Conservation (phyloP, 1,284 basidiomycete species). For the Thelephora terrestris region DNA sequence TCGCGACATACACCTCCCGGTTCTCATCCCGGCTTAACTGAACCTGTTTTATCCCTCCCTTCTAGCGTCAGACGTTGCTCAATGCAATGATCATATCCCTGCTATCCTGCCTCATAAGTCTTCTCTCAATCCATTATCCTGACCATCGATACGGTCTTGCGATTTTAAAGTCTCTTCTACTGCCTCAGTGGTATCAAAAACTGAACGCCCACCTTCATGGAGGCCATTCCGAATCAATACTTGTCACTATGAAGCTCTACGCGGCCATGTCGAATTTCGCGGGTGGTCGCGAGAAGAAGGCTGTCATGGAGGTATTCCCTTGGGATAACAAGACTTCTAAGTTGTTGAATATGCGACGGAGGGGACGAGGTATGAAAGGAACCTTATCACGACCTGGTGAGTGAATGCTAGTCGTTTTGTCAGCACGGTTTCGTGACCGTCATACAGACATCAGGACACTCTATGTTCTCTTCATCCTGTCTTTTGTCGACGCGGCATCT, state of each 20-base stretch:
- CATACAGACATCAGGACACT: constrained; percentile 60
- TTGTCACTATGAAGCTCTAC: constrained; percentile 55
- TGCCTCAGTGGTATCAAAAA: constrained; percentile 39
- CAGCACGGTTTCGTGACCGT: neutral
- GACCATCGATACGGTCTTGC: constrained; percentile 49
- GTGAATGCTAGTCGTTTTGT: constrained; percentile 8
- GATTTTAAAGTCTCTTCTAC: constrained; percentile 48
- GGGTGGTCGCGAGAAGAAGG: constrained; percentile 50
- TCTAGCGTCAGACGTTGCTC: constrained; percentile 37
- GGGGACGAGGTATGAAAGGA: constrained; percentile 29
- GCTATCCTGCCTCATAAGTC: constrained; percentile 42
- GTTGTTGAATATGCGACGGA: constrained; percentile 60
- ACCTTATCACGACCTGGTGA: constrained; percentile 46
- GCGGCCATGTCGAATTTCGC: constrained; percentile 50
- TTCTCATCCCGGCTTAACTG: neutral
- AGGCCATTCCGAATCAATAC: constrained; percentile 48
- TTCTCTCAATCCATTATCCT: constrained; percentile 56
- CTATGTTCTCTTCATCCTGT: constrained; percentile 58
- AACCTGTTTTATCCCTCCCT: constrained; percentile 7
- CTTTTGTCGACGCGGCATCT: constrained; percentile 45
- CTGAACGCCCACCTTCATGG: constrained; percentile 51
- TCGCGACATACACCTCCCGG: constrained; percentile 9
- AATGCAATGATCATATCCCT: constrained; percentile 39
- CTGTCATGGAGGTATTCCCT: constrained; percentile 51
- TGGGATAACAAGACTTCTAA: constrained; percentile 74